Conservation (phyloP, 805 yeast genomes). For the Ogataea henricii region DNA sequence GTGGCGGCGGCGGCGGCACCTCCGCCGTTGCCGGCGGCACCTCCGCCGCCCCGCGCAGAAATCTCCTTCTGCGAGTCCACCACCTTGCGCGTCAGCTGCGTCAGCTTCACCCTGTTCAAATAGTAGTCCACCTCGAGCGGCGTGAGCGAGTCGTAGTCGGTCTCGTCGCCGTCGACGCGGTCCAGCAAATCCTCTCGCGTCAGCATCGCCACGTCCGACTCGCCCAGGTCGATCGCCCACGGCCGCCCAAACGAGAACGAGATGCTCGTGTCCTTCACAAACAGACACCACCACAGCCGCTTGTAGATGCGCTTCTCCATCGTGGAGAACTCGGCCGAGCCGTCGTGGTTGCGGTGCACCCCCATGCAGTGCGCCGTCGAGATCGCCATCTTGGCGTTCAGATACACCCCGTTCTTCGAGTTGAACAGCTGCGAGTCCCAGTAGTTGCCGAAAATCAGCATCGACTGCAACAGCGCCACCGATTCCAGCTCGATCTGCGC, state of each 20-base stretch:
- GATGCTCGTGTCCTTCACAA: conserved; percentile 63
- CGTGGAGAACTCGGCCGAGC: conserved; percentile 11
- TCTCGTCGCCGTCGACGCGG: conserved; percentile 48
- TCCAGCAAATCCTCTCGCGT: conserved; percentile 64
- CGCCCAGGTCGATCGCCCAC: conserved; percentile 62
- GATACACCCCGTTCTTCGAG: conserved; percentile 63
- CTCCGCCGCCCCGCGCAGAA: neutral
- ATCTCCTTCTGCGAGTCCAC: conserved; percentile 17
- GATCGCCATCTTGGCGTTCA: conserved; percentile 65
- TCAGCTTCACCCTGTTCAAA: conserved; percentile 34
- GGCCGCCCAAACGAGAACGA: conserved; percentile 78
- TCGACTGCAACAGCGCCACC: conserved; percentile 59
- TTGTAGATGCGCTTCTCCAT: conserved; percentile 50
- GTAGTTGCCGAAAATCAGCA: conserved; percentile 62
- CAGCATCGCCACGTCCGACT: conserved; percentile 79
- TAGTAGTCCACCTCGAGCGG: conserved; percentile 43
- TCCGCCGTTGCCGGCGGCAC: no score
- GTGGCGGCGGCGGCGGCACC: no score
- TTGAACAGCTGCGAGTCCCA: conserved; percentile 77
- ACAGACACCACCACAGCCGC: conserved; percentile 77
- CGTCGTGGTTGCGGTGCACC: conserved; percentile 52
- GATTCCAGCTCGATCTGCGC: conserved; percentile 69
- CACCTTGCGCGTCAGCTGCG: conserved; percentile 67
- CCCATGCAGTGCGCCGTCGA: conserved; percentile 77
- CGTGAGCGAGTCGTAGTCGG: neutral